Evolutionary conservation across 2,329 filamentous ascomycete species (phyloP).

Genomic region (Ophiostoma australiae): DNA sequence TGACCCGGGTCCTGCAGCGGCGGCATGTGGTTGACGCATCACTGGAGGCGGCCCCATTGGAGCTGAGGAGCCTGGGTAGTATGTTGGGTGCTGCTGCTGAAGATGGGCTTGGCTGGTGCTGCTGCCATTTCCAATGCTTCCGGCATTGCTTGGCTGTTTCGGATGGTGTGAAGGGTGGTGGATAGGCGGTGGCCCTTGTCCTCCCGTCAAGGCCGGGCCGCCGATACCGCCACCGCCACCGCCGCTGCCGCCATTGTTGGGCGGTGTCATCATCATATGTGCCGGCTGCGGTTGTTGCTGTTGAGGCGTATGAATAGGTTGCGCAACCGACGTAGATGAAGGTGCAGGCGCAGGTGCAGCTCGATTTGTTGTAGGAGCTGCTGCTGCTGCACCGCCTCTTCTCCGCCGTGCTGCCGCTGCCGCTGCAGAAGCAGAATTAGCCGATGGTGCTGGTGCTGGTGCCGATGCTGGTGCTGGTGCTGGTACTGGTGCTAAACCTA

Average conservation of each 20-base stretch:
- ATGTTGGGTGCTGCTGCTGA: constrained; percentile 19
- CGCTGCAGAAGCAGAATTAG: neutral
- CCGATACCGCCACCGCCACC: too few species aligned
- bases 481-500: neutral
- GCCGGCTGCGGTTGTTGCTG: constrained; percentile 17
- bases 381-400: constrained; percentile 3
- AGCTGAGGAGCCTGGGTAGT: constrained; percentile 23
- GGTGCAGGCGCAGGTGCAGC: constrained; percentile 9
- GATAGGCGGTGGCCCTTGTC: constrained; percentile 3
- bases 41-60: constrained; percentile 24
- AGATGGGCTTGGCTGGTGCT: constrained; percentile 16
- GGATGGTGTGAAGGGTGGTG: constrained; percentile 13
- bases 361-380: neutral
- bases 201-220: neutral
- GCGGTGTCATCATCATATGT: constrained; percentile 23
- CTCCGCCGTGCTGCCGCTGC: neutral
- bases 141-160: neutral
- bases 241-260: neutral
- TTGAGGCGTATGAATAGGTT: constrained; percentile 16
- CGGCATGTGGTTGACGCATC: constrained; percentile 15
- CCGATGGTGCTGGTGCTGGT: neutral
- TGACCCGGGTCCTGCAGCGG: constrained; percentile 1
- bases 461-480: neutral
- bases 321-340: neutral
- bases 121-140: neutral